Evolutionary conservation across 768 basidiomycete species (phyloP).

Genomic region (Lyophyllum decastes): DNA sequence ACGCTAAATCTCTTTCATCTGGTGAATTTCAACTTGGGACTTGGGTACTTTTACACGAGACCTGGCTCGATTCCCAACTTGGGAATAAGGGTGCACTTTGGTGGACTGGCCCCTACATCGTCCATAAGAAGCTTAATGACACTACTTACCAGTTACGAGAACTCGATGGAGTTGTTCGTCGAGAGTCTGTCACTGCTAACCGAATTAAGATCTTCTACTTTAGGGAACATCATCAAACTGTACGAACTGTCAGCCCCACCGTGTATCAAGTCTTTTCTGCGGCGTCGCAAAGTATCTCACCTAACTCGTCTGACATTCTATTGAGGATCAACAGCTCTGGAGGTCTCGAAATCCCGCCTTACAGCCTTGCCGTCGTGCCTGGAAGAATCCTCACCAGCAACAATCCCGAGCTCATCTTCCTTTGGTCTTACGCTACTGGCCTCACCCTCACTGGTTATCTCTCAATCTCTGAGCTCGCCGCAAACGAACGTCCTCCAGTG

Average conservation of each 20-base stretch:
- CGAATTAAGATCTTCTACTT: constrained; percentile 15
- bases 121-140: constrained; percentile 16
- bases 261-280: not conserved
- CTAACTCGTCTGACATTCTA: not conserved
- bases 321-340: not conserved
- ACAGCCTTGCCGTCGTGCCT: too few relatives aligned
- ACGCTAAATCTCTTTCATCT: constrained; percentile 13
- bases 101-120: constrained; percentile 32
- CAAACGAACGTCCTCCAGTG: not conserved
- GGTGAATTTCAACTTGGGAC: constrained; percentile 23
- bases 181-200: constrained; percentile 17
- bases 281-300: not conserved
- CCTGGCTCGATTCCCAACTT: constrained; percentile 27
- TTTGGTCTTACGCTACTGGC: not conserved
- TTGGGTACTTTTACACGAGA: constrained; percentile 32
- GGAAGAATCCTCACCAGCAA: too few relatives aligned
- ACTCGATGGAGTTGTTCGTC: constrained; percentile 19
- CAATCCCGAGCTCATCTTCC: not conserved
- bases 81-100: constrained; percentile 28
- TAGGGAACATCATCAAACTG: constrained; percentile 14
- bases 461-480: not conserved
- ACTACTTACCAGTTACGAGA: constrained; percentile 19
- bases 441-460: not conserved
- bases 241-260: constrained; percentile 4
- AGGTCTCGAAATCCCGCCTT: too few relatives aligned